phyloP scores from a whole-genome alignment of 495 filamentous ascomycete genomes.

The Hypoxylon subgilvum region DNA sequence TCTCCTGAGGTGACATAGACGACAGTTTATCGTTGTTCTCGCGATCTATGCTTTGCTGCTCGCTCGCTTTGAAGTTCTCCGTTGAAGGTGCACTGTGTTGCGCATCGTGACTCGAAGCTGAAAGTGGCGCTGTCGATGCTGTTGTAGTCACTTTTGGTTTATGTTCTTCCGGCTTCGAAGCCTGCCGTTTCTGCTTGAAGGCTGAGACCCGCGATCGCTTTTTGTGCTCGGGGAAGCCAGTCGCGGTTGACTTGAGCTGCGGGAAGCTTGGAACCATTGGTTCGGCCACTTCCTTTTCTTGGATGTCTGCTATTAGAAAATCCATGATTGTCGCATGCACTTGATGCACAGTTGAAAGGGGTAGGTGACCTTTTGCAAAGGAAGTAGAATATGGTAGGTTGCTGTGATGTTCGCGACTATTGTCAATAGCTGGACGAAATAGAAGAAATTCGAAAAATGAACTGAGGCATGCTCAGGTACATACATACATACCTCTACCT shows the following conservation, averaged over 20 bases:
- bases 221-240: slow-evolving; percentile 88
- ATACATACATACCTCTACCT: no score
- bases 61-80: slow-evolving; percentile 50
- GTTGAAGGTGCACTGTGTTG: not conserved
- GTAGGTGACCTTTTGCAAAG: not conserved
- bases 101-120: not conserved
- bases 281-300: slow-evolving; percentile 67
- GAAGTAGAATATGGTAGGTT: not conserved
- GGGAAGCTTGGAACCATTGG: slow-evolving; percentile 69
- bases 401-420: no score
- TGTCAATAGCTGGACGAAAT: not conserved
- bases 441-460: slow-evolving; percentile 4
- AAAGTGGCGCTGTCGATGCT: slow-evolving; percentile 14
- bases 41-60: slow-evolving; percentile 73
- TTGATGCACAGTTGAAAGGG: not conserved
- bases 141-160: slow-evolving; percentile 17
- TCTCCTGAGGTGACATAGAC: slow-evolving; percentile 81
- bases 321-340: slow-evolving; percentile 42
- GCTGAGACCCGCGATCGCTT: slow-evolving; percentile 73
- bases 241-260: slow-evolving; percentile 59
- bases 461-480: no score
- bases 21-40: slow-evolving; percentile 79
- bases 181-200: slow-evolving; percentile 73
- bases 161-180: slow-evolving; percentile 8
- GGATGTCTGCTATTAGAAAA: slow-evolving; percentile 74